Base-by-base conservation (phyloP, 345 rosid genomes). In the Noccaea bulbosa region DNA sequence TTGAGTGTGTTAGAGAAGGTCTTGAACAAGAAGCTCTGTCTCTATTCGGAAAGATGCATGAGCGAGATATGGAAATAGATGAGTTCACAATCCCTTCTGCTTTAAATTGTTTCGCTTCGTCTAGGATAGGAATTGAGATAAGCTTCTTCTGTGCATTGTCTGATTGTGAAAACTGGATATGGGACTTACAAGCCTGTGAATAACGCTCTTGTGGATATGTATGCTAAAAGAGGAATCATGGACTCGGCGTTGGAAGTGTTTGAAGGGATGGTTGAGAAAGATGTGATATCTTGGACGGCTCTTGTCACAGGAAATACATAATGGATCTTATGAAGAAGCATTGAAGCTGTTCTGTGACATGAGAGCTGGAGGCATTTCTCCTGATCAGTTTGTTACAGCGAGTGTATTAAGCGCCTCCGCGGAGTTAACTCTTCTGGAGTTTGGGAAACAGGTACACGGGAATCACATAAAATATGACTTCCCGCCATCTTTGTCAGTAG, bases 271-370 rank as follows among this genome's bases (percentile, higher is more conserved):
- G 62, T 15, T 37, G 83, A 80, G 60, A 91, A 77, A 77, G 97
- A 94, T 67, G 87, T 94, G 33, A 72, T 94, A 74, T 83, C 97
- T 8, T 94, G 99, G 99, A 91, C 97, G 16, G 91, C 97, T 54
- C 81, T 94, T 67, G 83, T 94, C 67, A 88, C 96, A 11, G 97
- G 99, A 37, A 83, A 74, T 50, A 77, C 84, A 78, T 68, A 83
- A 88, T 50, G 84, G 86, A 20, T 61, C 67, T 53, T 77, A 75
- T 62, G 85, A 85, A 80, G 90, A 87, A 61, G 92, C 97, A 24
- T 49, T 91, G 66, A 86, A 77, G 66, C 55, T 86, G 75, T 93
- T 89, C 69, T 66, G 86, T 75, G 76, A 80, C 50, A 86, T 93
- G 91, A 82, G 83, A 80, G 52, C 15, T 30, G 76, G 76, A 56